Percentiles rank a stretch among this genome's conserved stretches.
Conservation (phyloP, 1,284 basidiomycete genomes). For the Malassezia vespertilionis region DNA sequence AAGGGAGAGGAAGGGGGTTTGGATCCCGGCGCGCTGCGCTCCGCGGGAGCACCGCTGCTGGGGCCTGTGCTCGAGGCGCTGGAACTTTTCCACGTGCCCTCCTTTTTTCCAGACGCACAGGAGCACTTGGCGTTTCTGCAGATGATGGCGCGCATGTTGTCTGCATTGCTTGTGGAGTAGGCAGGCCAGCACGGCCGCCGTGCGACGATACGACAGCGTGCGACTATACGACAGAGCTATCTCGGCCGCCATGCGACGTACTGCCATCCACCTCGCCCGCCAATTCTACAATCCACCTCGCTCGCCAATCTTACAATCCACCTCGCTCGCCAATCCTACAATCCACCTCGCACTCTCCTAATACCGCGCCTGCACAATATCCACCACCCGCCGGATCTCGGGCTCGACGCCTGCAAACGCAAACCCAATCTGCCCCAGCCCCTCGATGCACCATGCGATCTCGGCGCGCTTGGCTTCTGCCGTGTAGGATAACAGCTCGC, state of each 20-base stretch:
- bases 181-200: too few relatives aligned
- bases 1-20: neutral
- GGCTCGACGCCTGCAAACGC: conserved; percentile 34
- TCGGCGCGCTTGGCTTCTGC: conserved; percentile 30
- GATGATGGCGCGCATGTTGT: conserved; percentile 27
- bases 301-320: neutral
- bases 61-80: conserved; percentile 28
- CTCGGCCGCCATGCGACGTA: too few relatives aligned
- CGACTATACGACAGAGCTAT: too few relatives aligned
- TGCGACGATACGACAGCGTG: too few relatives aligned
- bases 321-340: neutral
- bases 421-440: conserved; percentile 36
- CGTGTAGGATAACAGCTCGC: conserved; percentile 27
- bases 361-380: conserved; percentile 19
- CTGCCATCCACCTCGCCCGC: too few relatives aligned
- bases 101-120: conserved; percentile 22
- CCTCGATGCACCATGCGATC: conserved; percentile 32
- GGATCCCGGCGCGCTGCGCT: conserved; percentile 1
- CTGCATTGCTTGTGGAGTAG: conserved; percentile 26
- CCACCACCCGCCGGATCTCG: conserved; percentile 32
- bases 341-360: neutral
- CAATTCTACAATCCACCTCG: too few relatives aligned
- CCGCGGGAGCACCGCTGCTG: conserved; percentile 11
- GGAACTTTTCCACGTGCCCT: conserved; percentile 12
- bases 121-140: conserved; percentile 31